Base-by-base conservation (phyloP, 2,329 filamentous ascomycete genomes). In the Colletotrichum orbiculare region DNA sequence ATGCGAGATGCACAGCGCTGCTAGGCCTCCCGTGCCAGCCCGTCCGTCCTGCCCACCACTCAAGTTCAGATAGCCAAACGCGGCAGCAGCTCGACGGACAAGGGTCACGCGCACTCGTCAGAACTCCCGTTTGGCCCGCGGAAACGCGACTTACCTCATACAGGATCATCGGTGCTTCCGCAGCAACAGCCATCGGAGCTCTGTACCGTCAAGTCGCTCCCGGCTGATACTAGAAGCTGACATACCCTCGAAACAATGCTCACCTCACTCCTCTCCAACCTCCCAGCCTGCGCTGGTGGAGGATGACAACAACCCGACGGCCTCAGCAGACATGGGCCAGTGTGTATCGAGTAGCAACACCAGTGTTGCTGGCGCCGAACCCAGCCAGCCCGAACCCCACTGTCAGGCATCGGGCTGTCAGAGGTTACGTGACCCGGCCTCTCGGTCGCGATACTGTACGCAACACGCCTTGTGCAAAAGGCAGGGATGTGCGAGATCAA, bases 221-320 rank as follows among this genome's bases (percentile, higher is more conserved):
- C 45, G 54, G 42, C 33, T 8, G 54, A 54, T 48, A 45, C 34
- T 13, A 47, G 41, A 35, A 56, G 63, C 63, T 62, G 47, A 57
- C 63, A 43, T 45, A 25, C 45, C 33, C 25, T 55, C n/a, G 8
- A 50, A 43, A 47, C 45, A 52, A 66, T 66, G 63, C 38, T 52
- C 58, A 56, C 42, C 63, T 53, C 47, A 57, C 48, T 55, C 48
- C 42, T 47, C 47, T 35, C 34, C 58, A 47, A 38, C 52, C 53
- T 56, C 63, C 53, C 63, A 53, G 63, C 58, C 11, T 53, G 37
- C 38, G 58, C 63, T 66, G 63, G 63, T 46, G 58, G 63, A 56
- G 63, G 63, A 62, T 17, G 34, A 45, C 35, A 66, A 41, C 17
- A 53, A 17, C 8, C 34, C 58, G 63, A 33, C 43, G 59, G 52